Percentiles rank a stretch among this genome's conserved stretches.
Conservation (phyloP, 768 basidiomycete species). For the Boletus edulis region DNA sequence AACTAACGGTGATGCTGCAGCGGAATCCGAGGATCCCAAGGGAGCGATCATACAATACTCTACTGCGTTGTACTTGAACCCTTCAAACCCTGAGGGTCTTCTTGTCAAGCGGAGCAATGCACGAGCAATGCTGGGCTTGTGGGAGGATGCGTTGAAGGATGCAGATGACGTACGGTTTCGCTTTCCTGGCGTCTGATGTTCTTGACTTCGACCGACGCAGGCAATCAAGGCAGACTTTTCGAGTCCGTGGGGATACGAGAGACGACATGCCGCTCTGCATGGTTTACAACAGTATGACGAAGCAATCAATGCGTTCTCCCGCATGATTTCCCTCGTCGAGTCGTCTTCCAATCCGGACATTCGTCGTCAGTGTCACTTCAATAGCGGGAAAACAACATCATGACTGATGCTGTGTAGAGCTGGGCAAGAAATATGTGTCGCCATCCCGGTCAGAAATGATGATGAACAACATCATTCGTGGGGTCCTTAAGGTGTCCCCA, state of each 20-base stretch:
- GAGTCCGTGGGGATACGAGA: slow-evolving; percentile 1
- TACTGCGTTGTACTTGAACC: no score
- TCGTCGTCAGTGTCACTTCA: background rate
- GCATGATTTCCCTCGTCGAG: background rate
- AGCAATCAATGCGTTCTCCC: background rate
- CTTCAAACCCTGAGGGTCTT: no score
- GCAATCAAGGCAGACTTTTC: background rate
- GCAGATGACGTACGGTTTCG: slow-evolving; percentile 8
- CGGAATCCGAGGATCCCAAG: no score
- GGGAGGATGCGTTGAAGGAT: slow-evolving; percentile 14
- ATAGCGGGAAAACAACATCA: rapidly evolving
- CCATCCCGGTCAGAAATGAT: background rate
- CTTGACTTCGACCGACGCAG: background rate
- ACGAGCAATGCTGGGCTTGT: background rate
- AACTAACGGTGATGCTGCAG: no score
- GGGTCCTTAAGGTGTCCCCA: background rate
- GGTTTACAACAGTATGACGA: background rate
- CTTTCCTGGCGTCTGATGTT: rapidly evolving
- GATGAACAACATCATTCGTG: background rate
- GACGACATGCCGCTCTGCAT: slow-evolving; percentile 1
- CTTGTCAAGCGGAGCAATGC: no score
- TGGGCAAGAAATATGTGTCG: background rate
- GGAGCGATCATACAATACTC: no score
- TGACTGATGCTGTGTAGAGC: background rate
- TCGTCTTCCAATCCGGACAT: background rate